A percentile compares a stretch with the other conserved stretches of the same genome.
phyloP scores from a whole-genome alignment of 495 filamentous ascomycete species.

The Penicillium bialowiezense region DNA sequence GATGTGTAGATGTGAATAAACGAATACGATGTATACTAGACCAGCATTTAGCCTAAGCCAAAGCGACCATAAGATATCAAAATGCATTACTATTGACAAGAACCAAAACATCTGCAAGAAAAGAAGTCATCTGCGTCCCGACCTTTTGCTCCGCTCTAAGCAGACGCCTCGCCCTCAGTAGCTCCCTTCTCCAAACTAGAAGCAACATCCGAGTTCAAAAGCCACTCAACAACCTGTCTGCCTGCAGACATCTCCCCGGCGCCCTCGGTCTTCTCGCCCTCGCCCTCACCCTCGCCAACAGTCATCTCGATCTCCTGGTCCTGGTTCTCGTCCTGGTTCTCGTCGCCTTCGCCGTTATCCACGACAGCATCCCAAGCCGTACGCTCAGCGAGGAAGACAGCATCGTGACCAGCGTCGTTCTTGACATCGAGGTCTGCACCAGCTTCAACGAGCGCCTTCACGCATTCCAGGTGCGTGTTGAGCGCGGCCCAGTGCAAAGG shows the following conservation, averaged over 20 bases:
- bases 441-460: slow-evolving; percentile 69
- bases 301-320: slow-evolving; percentile 31
- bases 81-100: slow-evolving; percentile 12
- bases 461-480: slow-evolving; percentile 77
- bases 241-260: slow-evolving; percentile 33
- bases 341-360: slow-evolving; percentile 13
- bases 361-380: slow-evolving; percentile 41
- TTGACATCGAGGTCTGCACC: slow-evolving; percentile 70
- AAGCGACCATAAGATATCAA: slow-evolving; percentile 3
- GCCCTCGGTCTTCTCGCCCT: slow-evolving; percentile 9
- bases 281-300: slow-evolving; percentile 22
- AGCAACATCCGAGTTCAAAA: slow-evolving; percentile 40
- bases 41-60: slow-evolving; percentile 1
- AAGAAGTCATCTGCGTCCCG: slow-evolving; percentile 1
- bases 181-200: slow-evolving; percentile 34
- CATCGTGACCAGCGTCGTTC: slow-evolving; percentile 82
- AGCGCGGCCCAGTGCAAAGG: slow-evolving; percentile 88
- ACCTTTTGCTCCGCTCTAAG: slow-evolving; percentile 16
- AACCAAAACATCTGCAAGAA: slow-evolving; percentile 11
- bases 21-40: slow-evolving; percentile 12
- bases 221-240: slow-evolving; percentile 48
- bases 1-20: slow-evolving; percentile 10
- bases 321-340: slow-evolving; percentile 14
- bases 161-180: slow-evolving; percentile 22
- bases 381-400: slow-evolving; percentile 79